These are phyloP conservation scores for Dendrobium chrysotoxum DNA, from an alignment of 106 monocot genomes.

Conservation along the genomic window DNA sequence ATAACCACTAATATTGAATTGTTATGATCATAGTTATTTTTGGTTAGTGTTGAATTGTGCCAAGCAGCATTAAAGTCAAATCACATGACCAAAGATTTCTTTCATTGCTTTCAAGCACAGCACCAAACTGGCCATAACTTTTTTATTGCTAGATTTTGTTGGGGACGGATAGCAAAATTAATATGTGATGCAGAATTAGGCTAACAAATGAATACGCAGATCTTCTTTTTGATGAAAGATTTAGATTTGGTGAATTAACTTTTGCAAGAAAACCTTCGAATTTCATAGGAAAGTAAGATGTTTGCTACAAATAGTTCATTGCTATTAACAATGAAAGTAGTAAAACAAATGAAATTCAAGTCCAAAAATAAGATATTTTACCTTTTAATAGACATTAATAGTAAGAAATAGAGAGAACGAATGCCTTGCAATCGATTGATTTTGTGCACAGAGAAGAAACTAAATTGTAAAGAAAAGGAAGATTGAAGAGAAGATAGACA, in stretches of 20 bases:
- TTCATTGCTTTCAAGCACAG: background rate
- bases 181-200: background rate
- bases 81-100: background rate
- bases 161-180: background rate
- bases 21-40: background rate
- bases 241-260: background rate
- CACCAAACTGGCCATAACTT: background rate
- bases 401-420: background rate
- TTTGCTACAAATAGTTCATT: background rate
- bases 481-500: background rate
- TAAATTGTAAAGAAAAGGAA: background rate
- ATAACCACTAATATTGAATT: background rate
- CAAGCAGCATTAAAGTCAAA: background rate
- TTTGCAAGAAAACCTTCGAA: background rate
- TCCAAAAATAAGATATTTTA: background rate
- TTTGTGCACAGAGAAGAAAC: background rate
- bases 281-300: background rate
- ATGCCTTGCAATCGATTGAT: background rate
- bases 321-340: background rate
- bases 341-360: background rate
- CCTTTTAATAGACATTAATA: background rate
- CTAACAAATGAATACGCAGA: background rate
- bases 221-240: background rate
- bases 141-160: background rate
- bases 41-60: background rate